A percentile compares a stretch with the other conserved stretches of the same genome.
These are phyloP conservation scores for Noccaea bulbosa DNA, from an alignment of 345 rosid species.

Conservation along the genomic window DNA sequence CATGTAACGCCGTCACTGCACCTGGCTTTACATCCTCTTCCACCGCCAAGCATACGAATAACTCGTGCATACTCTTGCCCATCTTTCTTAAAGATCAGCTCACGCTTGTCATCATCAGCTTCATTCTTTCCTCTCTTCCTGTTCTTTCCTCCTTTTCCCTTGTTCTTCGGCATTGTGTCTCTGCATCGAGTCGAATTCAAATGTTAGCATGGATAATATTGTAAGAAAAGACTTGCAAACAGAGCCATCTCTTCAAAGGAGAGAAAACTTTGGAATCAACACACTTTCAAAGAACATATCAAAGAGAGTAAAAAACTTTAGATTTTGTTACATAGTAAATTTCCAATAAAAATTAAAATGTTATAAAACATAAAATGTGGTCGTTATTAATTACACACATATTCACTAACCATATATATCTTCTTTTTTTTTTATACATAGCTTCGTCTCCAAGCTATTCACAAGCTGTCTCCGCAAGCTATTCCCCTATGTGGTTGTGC, in stretches of 20 bases:
- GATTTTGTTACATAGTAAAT: too few species aligned
- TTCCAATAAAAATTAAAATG: too few species aligned
- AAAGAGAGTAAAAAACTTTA: too few species aligned
- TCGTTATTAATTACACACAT: too few species aligned
- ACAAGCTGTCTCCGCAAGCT: too few species aligned
- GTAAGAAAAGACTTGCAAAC: background rate
- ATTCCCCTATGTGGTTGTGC: too few species aligned
- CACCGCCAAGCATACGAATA: conserved; percentile 75
- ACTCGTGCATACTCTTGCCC: conserved; percentile 81
- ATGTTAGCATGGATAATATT: background rate
- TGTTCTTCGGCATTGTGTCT: conserved; percentile 73
- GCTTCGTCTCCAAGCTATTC: too few species aligned
- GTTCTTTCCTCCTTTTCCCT: conserved; percentile 87
- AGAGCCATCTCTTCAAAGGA: background rate
- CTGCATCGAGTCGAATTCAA: conserved; percentile 15
- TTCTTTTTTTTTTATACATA: too few species aligned
- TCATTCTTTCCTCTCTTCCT: conserved; percentile 87
- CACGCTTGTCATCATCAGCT: conserved; percentile 77
- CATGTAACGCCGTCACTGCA: conserved; percentile 71
- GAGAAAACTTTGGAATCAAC: background rate
- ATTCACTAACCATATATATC: too few species aligned
- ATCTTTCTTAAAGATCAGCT: conserved; percentile 74
- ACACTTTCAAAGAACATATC: background rate
- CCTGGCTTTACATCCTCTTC: conserved; percentile 67
- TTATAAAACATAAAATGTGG: too few species aligned